Evolutionary conservation across 306 rosid genomes (phyloP).

Genomic region (Prunus mongolica): DNA sequence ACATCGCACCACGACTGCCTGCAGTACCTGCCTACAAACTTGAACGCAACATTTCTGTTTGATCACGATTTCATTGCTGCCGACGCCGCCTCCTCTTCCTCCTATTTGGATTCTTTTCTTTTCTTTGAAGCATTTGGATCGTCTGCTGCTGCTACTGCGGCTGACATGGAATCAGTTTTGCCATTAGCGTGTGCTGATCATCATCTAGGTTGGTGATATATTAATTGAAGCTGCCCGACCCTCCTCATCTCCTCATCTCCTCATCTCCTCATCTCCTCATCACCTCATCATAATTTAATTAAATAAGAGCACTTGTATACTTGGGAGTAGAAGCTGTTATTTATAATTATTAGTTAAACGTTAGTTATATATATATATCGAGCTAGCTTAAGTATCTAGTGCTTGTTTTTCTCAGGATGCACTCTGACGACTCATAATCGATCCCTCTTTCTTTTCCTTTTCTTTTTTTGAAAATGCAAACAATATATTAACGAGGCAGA

Average conservation of each 20-base stretch:
- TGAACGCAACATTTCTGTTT: slow-evolving; percentile 27
- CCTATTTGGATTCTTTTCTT: slow-evolving; percentile 29
- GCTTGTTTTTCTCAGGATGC: background rate
- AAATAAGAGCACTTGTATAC: background rate
- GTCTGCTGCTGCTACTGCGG: background rate
- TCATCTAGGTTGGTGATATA: too few relatives aligned
- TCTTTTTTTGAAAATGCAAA: too few relatives aligned
- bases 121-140: slow-evolving; percentile 41
- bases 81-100: too few relatives aligned
- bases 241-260: too few relatives aligned
- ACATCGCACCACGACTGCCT: background rate
- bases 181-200: background rate
- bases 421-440: too few relatives aligned
- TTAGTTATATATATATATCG: background rate
- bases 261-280: too few relatives aligned
- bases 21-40: slow-evolving; percentile 18
- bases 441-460: too few relatives aligned
- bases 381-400: background rate
- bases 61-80: slow-evolving; percentile 27
- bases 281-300: background rate
- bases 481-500: too few relatives aligned
- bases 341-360: background rate
- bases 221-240: too few relatives aligned
- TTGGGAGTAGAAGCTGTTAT: background rate
- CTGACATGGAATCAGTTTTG: background rate